Conservation (phyloP, 768 basidiomycete genomes). For the Mycena venus region DNA sequence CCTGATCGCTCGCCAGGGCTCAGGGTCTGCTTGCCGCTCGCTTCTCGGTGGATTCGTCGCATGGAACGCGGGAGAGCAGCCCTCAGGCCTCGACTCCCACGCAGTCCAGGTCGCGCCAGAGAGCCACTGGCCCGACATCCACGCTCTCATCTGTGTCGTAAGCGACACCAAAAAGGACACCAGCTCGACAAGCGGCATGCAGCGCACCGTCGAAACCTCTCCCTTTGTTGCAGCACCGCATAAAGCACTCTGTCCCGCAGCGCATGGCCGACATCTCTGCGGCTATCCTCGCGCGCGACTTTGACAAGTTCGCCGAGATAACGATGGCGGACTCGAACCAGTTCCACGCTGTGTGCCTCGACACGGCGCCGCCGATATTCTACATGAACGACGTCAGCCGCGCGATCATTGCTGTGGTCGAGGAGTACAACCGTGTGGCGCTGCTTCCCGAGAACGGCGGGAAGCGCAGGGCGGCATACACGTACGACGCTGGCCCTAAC, state of each 20-base stretch:
- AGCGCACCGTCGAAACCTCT: constrained; percentile 95
- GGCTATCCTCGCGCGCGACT: constrained; percentile 86
- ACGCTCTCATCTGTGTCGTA: constrained; percentile 98
- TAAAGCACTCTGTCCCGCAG: constrained; percentile 85
- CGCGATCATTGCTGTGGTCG: constrained; percentile 91
- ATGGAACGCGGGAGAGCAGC: constrained; percentile 82
- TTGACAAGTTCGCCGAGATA: constrained; percentile 88
- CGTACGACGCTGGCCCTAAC: constrained; percentile 99
- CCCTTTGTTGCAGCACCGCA: constrained; percentile 89
- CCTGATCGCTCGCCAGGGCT: constrained; percentile 97
- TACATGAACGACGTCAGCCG: constrained; percentile 98
- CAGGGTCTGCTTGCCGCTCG: constrained; percentile 97
- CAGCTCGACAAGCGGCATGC: constrained; percentile 96
- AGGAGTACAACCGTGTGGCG: constrained; percentile 91
- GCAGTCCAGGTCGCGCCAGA: constrained; percentile 90
- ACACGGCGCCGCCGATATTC: constrained; percentile 98
- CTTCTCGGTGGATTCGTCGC: constrained; percentile 98
- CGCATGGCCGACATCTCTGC: constrained; percentile 87
- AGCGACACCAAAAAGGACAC: constrained; percentile 97
- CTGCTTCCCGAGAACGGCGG: constrained; percentile 58
- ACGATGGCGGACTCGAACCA: constrained; percentile 99
- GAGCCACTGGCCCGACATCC: constrained; percentile 94
- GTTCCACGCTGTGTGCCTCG: constrained; percentile 98
- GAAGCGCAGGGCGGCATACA: constrained; percentile 91
- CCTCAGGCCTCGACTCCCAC: constrained; percentile 87